phyloP scores from a whole-genome alignment of 164 flowering plant species.

The Stephania japonica region DNA sequence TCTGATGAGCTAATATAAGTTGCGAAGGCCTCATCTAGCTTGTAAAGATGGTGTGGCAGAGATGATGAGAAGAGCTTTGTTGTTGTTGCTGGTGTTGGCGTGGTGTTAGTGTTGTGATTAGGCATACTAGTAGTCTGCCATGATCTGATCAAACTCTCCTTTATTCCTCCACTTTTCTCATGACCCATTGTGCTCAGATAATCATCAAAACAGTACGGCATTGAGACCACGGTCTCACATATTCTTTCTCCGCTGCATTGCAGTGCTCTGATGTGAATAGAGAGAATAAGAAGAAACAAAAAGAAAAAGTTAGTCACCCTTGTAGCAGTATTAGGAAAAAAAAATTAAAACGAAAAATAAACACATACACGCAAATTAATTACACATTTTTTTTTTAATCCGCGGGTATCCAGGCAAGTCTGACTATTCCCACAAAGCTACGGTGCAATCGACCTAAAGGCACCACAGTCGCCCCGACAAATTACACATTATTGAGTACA shows the following conservation, averaged over 20 bases:
- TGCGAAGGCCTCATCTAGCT: conserved; percentile 11
- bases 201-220: conserved; percentile 43
- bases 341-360: no score
- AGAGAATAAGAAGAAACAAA: background rate
- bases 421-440: no score
- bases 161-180: conserved; percentile 24
- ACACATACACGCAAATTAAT: no score
- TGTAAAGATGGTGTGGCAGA: conserved; percentile 29
- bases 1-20: conserved; percentile 13
- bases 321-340: no score
- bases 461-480: no score
- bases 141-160: conserved; percentile 21
- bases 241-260: conserved; percentile 36
- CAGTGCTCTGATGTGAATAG: conserved; percentile 14
- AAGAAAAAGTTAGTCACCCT: background rate
- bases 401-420: no score
- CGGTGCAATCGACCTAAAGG: no score
- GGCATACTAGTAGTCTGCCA: conserved; percentile 20
- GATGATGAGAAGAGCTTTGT: conserved; percentile 10
- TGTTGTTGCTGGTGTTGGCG: no score
- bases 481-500: background rate
- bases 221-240: conserved; percentile 28
- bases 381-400: no score
- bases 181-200: conserved; percentile 17
- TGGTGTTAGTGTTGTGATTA: no score